Conservation (phyloP, 164 flowering plant species). For the Tetrastigma voinierianum region DNA sequence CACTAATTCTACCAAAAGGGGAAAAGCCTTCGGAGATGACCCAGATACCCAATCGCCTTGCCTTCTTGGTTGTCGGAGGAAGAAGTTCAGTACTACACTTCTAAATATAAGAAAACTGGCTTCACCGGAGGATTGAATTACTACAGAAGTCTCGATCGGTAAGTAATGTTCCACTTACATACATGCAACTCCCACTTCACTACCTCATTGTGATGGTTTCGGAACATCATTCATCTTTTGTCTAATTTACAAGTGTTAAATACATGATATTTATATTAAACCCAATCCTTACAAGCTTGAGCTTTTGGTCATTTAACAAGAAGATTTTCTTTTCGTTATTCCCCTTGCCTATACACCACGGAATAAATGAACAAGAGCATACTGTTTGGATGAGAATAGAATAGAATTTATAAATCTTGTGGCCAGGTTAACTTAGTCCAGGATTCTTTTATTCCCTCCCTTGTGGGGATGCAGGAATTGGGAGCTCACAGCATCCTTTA, state of each 20-base stretch:
- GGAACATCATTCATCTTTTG: background rate
- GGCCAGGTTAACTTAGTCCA: too few relatives aligned
- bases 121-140: conserved; percentile 46
- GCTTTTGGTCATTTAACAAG: too few relatives aligned
- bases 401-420: too few relatives aligned
- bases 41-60: conserved; percentile 15
- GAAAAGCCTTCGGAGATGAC: conserved; percentile 15
- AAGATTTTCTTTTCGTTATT: too few relatives aligned
- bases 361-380: too few relatives aligned
- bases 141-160: conserved; percentile 33
- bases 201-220: background rate
- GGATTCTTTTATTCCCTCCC: background rate
- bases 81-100: conserved; percentile 28
- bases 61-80: conserved; percentile 39
- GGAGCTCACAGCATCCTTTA: conserved; percentile 69
- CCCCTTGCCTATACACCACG: too few relatives aligned
- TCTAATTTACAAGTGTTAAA: too few relatives aligned
- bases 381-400: too few relatives aligned
- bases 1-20: conserved; percentile 41
- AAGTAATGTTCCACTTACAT: conserved; percentile 1
- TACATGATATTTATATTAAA: too few relatives aligned
- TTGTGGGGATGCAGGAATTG: conserved; percentile 61
- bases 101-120: conserved; percentile 36
- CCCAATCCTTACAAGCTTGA: too few relatives aligned
- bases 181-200: background rate